Conservation (phyloP, 768 basidiomycete genomes). For the Cystofilobasidium ferigula region DNA sequence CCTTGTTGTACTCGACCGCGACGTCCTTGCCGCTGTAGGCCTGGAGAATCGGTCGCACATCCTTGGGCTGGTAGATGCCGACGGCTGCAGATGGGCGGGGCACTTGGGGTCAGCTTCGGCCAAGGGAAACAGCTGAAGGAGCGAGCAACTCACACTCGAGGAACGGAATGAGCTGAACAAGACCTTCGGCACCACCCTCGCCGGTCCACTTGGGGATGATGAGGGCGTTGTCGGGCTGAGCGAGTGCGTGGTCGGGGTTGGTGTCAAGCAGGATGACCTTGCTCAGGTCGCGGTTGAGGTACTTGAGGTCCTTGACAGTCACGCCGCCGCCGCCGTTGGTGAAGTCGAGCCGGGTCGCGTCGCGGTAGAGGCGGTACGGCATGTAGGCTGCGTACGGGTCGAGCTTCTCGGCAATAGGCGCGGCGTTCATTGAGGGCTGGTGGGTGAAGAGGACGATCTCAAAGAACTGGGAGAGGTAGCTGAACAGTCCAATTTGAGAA, state of each 20-base stretch:
- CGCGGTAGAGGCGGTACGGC: constrained; percentile 80
- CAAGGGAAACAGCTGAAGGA: not conserved
- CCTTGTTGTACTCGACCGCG: constrained; percentile 73
- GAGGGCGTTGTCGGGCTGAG: constrained; percentile 82
- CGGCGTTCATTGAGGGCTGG: constrained; percentile 76
- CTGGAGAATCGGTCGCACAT: constrained; percentile 76
- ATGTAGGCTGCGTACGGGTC: constrained; percentile 87
- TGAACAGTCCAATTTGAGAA: too few species aligned
- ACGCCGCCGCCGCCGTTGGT: constrained; percentile 55
- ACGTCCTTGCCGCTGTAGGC: constrained; percentile 82
- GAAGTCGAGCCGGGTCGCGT: constrained; percentile 55
- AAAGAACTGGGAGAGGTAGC: constrained; percentile 91
- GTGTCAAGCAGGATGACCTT: constrained; percentile 84
- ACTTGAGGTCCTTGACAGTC: constrained; percentile 89
- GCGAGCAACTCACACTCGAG: constrained; percentile 57
- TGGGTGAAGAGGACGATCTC: constrained; percentile 93
- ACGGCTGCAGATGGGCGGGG: constrained; percentile 51
- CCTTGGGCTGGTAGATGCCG: constrained; percentile 74
- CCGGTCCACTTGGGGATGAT: constrained; percentile 79
- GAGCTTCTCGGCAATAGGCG: constrained; percentile 79
- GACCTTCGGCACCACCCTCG: constrained; percentile 56
- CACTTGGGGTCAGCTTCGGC: not conserved
- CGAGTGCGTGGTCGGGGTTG: constrained; percentile 51
- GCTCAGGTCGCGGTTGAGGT: constrained; percentile 83
- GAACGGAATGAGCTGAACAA: constrained; percentile 92